A percentile compares a stretch with the other conserved stretches of the same genome.
These are phyloP conservation scores for Monosporozyma aerobia DNA, from an alignment of 805 yeast genomes.

Conservation along the genomic window DNA sequence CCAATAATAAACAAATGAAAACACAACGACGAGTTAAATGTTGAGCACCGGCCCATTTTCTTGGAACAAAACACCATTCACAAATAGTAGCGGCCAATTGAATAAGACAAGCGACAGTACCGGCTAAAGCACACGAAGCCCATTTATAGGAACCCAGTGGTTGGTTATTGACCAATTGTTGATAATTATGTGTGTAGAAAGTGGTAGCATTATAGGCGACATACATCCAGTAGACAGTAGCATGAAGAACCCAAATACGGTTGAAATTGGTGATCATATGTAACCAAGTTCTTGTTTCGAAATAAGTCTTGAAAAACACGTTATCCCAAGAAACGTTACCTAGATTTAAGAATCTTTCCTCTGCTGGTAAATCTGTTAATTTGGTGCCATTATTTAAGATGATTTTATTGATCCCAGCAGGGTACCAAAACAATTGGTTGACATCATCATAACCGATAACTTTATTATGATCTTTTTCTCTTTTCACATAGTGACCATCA, in stretches of 20 bases:
- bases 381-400: constrained; percentile 77
- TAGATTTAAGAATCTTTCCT: constrained; percentile 78
- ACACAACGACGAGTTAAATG: constrained; percentile 81
- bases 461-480: constrained; percentile 77
- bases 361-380: constrained; percentile 79
- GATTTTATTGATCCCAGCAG: constrained; percentile 94
- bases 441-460: constrained; percentile 95
- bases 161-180: constrained; percentile 70
- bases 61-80: constrained; percentile 95
- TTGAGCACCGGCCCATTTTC: constrained; percentile 99
- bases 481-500: constrained; percentile 74
- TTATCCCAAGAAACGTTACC: constrained; percentile 90
- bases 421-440: constrained; percentile 98
- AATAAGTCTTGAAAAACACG: constrained; percentile 91
- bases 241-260: constrained; percentile 96
- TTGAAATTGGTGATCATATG: constrained; percentile 91
- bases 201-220: constrained; percentile 88
- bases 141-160: constrained; percentile 88
- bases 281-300: constrained; percentile 95
- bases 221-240: constrained; percentile 88
- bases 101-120: constrained; percentile 71
- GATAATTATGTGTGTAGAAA: constrained; percentile 77
- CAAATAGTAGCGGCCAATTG: constrained; percentile 81
- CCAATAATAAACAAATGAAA: constrained; percentile 58
- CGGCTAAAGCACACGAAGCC: constrained; percentile 91